Percentiles rank a stretch among this genome's conserved stretches.
Conservation (phyloP, 805 yeast species). For the Priceomyces carsonii region DNA sequence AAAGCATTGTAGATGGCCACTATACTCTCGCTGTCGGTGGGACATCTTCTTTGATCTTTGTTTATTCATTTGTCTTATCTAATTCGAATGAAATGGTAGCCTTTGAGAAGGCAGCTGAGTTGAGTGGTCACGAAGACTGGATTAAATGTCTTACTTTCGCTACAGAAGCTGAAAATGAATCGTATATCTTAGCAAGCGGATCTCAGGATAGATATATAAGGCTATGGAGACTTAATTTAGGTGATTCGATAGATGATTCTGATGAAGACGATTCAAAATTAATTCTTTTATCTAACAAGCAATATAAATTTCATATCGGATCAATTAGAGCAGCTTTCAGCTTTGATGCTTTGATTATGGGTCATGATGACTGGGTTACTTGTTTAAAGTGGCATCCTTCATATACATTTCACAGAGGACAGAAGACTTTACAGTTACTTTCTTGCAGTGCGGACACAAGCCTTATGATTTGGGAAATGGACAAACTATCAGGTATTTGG, state of each 20-base stretch:
- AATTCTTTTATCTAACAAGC: constrained; percentile 66
- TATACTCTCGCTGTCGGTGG: constrained; percentile 73
- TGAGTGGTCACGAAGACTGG: constrained; percentile 98
- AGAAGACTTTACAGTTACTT: constrained; percentile 54
- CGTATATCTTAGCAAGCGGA: constrained; percentile 77
- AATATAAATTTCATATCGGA: constrained; percentile 54
- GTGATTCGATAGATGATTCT: constrained; percentile 55
- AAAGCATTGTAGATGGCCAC: constrained; percentile 30
- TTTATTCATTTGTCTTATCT: constrained; percentile 47
- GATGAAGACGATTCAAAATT: constrained; percentile 56
- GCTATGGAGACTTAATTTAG: constrained; percentile 73
- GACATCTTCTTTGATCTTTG: constrained; percentile 53
- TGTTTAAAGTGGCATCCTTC: constrained; percentile 78
- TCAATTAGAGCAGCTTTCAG: constrained; percentile 54
- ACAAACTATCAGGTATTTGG: constrained; percentile 86
- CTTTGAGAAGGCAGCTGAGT: constrained; percentile 46
- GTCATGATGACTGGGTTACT: constrained; percentile 98
- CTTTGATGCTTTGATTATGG: constrained; percentile 93
- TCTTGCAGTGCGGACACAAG: constrained; percentile 94
- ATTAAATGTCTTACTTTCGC: constrained; percentile 70
- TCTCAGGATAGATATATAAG: constrained; percentile 92
- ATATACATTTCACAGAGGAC: constrained; percentile 8
- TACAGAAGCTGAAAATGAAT: constrained; percentile 45
- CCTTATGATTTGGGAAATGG: constrained; percentile 92
- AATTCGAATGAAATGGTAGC: constrained; percentile 12